phyloP scores from a whole-genome alignment of 208 protist species.

The Perkinsela sp. region DNA sequence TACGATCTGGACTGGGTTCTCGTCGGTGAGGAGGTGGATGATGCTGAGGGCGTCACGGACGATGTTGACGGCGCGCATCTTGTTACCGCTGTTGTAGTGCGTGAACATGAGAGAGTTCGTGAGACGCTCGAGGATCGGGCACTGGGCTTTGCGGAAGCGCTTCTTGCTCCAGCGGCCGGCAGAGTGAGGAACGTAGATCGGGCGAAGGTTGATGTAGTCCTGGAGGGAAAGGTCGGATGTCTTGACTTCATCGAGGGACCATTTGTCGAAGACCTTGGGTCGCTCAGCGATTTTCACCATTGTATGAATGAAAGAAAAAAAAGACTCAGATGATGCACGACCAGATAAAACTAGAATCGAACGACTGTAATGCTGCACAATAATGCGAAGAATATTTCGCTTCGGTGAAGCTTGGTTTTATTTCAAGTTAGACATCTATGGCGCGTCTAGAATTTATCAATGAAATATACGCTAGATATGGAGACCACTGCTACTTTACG shows the following conservation, averaged over 20 bases:
- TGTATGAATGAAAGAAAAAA: too few species aligned
- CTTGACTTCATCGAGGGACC: conserved; percentile 45
- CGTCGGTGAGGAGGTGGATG: conserved; percentile 91
- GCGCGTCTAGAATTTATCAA: too few species aligned
- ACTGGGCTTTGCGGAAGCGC: conserved; percentile 94
- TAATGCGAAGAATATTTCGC: too few species aligned
- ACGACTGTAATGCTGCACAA: too few species aligned
- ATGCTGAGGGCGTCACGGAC: conserved; percentile 96
- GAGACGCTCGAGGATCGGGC: conserved; percentile 76
- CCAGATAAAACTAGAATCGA: too few species aligned
- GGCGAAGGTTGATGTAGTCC: conserved; percentile 89
- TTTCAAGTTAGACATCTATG: too few species aligned
- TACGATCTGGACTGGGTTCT: conserved; percentile 94
- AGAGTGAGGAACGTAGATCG: conserved; percentile 89
- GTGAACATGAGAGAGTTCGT: conserved; percentile 93
- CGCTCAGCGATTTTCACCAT: conserved; percentile 22
- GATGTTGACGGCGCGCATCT: conserved; percentile 93
- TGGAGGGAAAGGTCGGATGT: conserved; percentile 54
- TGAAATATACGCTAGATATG: too few species aligned
- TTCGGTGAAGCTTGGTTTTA: too few species aligned
- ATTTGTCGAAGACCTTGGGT: conserved; percentile 68
- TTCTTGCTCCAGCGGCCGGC: conserved; percentile 87
- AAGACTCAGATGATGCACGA: too few species aligned
- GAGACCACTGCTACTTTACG: too few species aligned
- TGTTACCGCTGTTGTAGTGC: conserved; percentile 98